These are phyloP conservation scores for Metarhizium brunneum DNA, from an alignment of 2,329 filamentous ascomycete species.

Conservation along the genomic window DNA sequence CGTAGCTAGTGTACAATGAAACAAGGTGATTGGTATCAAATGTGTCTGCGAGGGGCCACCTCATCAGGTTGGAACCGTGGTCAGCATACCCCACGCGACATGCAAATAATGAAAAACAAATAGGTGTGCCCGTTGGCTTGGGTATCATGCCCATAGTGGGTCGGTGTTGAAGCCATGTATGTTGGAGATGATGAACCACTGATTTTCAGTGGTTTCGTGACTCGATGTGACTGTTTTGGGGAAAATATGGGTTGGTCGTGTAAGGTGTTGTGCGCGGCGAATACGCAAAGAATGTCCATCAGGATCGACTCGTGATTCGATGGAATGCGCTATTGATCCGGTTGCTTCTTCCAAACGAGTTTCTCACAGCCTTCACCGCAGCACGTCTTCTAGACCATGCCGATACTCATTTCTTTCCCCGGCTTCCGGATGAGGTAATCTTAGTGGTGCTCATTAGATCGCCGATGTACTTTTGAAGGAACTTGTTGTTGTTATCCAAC, in stretches of 20 bases:
- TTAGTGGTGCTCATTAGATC: conserved; percentile 85
- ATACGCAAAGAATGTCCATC: neutral
- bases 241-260: neutral
- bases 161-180: neutral
- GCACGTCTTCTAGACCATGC: neutral
- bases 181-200: neutral
- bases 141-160: conserved; percentile 20
- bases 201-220: neutral
- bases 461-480: conserved; percentile 95
- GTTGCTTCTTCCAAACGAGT: neutral
- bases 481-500: conserved; percentile 92
- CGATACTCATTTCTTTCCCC: conserved; percentile 41
- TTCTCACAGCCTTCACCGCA: neutral
- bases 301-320: neutral
- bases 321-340: neutral
- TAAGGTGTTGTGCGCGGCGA: neutral
- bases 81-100: neutral
- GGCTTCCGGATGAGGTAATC: conserved; percentile 49
- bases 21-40: neutral
- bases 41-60: neutral
- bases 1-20: neutral
- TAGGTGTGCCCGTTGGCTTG: conserved; percentile 15
- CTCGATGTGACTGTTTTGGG: neutral
- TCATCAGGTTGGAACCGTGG: neutral
- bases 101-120: conserved; percentile 5